phyloP scores from a whole-genome alignment of 2,329 filamentous ascomycete species.

The Penicillium fuscoglaucum region DNA sequence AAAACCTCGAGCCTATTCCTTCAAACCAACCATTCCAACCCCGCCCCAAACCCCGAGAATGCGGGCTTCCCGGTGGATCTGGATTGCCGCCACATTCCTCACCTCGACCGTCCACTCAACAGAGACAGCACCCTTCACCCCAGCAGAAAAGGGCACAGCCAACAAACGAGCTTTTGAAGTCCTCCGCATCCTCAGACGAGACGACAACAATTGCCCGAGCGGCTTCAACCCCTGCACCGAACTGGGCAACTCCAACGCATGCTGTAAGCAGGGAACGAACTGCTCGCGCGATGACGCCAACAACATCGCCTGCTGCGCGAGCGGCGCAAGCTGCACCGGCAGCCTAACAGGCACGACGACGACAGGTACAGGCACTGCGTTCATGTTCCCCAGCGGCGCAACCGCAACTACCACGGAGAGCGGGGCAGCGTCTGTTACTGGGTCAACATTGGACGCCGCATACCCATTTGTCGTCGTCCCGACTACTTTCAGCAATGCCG shows the following conservation, averaged over 20 bases:
- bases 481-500: slow-evolving; percentile 54
- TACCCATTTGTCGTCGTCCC: slow-evolving; percentile 57
- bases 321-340: slow-evolving; percentile 59
- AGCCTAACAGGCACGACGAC: slow-evolving; percentile 43
- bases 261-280: slow-evolving; percentile 55
- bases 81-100: slow-evolving; percentile 34
- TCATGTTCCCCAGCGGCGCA: slow-evolving; percentile 38
- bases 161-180: slow-evolving; percentile 33
- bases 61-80: slow-evolving; percentile 37
- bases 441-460: slow-evolving; percentile 49
- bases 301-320: slow-evolving; percentile 63
- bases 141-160: slow-evolving; percentile 25
- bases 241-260: slow-evolving; percentile 55
- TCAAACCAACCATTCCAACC: neutral
- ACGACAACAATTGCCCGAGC: slow-evolving; percentile 49
- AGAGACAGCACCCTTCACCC: slow-evolving; percentile 33
- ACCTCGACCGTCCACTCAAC: slow-evolving; percentile 32
- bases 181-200: slow-evolving; percentile 35
- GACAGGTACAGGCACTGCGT: slow-evolving; percentile 29
- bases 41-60: slow-evolving; percentile 27
- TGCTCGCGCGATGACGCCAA: slow-evolving; percentile 59
- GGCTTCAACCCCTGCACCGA: slow-evolving; percentile 55
- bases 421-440: slow-evolving; percentile 24
- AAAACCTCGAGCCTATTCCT: neutral
- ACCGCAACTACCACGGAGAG: slow-evolving; percentile 31